Conservation (phyloP, 1,284 basidiomycete genomes). For the Cryptococcus maquisensis region DNA sequence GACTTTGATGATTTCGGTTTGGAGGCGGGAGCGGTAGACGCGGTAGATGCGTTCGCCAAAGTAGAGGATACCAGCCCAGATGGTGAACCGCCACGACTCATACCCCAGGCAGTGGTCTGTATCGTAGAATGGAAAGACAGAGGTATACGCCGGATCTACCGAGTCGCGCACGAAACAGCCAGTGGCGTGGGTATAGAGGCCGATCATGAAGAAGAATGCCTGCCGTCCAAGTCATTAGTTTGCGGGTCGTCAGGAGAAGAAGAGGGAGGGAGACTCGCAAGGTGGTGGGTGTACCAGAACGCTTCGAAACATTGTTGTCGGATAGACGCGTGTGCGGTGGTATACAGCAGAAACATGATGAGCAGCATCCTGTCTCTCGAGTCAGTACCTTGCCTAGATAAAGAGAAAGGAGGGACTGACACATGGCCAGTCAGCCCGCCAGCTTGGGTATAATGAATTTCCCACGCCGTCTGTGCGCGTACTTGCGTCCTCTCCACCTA, state of each 20-base stretch:
- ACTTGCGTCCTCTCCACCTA: conserved; percentile 52
- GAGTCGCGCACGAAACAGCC: conserved; percentile 88
- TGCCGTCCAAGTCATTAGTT: background rate
- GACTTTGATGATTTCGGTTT: conserved; percentile 67
- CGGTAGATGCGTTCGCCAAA: conserved; percentile 75
- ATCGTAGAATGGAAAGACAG: conserved; percentile 73
- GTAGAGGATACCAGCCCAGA: conserved; percentile 81
- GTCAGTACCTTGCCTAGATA: background rate
- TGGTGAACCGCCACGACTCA: conserved; percentile 75
- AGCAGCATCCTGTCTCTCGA: conserved; percentile 61
- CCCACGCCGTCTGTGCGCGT: conserved; percentile 64
- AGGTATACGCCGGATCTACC: conserved; percentile 61
- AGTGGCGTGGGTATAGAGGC: conserved; percentile 76
- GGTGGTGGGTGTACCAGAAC: conserved; percentile 61
- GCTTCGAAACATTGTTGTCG: conserved; percentile 81
- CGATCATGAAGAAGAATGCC: conserved; percentile 84
- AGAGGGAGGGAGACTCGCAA: no score
- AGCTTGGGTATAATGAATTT: conserved; percentile 79
- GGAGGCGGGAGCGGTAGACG: conserved; percentile 67
- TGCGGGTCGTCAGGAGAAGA: no score
- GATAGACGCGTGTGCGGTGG: conserved; percentile 75
- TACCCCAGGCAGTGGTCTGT: conserved; percentile 79
- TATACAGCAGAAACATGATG: conserved; percentile 63
- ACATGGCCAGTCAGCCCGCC: conserved; percentile 85
- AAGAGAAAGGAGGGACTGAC: conserved; percentile 8